Percentiles rank a stretch among this genome's conserved stretches.
These are phyloP conservation scores for Suaeda aralocaspica DNA, from an alignment of 148 eudicot species.

Conservation along the genomic window DNA sequence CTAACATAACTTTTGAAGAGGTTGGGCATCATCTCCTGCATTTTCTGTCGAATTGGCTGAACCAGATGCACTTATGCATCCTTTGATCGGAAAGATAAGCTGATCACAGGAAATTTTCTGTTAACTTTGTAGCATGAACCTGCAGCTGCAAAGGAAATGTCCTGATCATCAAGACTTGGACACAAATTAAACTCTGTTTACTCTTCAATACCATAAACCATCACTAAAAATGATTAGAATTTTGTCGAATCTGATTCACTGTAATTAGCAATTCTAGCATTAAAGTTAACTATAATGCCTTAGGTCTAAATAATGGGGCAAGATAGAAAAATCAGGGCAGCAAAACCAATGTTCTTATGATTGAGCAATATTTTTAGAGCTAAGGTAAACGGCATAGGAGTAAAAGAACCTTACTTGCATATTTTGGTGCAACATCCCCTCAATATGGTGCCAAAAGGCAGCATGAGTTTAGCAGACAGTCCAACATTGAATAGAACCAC, in stretches of 20 bases:
- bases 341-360: background rate
- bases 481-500: background rate
- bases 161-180: background rate
- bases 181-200: too few relatives aligned
- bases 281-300: too few relatives aligned
- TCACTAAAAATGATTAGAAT: too few relatives aligned
- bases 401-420: conserved; percentile 17
- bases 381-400: background rate
- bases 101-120: background rate
- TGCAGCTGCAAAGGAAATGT: background rate
- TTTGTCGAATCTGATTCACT: too few relatives aligned
- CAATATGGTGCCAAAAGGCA: background rate
- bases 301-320: too few relatives aligned
- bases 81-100: background rate
- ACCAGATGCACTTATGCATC: background rate
- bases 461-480: conserved; percentile 6
- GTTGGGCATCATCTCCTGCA: too few relatives aligned
- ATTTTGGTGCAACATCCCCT: conserved; percentile 2
- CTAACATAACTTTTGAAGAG: background rate
- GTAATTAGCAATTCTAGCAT: too few relatives aligned
- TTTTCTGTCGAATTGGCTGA: background rate
- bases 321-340: background rate
- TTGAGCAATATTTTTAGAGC: background rate
- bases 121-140: background rate
- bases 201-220: too few relatives aligned